These are phyloP conservation scores for Hemileia vastatrix DNA, from an alignment of 1,284 basidiomycete species.

Conservation along the genomic window DNA sequence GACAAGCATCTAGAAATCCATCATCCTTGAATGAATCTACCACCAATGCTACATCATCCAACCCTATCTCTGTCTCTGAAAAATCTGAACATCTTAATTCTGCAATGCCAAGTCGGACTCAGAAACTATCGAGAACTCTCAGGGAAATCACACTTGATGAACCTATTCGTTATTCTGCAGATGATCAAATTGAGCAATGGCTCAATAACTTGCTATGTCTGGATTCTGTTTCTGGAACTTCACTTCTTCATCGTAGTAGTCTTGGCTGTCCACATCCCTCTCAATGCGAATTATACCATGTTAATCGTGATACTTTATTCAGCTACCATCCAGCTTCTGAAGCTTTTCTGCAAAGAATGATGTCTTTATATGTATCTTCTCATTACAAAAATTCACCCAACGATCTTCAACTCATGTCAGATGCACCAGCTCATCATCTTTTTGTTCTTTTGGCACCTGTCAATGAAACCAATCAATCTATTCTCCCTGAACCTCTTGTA, in stretches of 20 bases:
- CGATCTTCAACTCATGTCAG: slow-evolving; percentile 89
- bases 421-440: slow-evolving; percentile 91
- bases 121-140: slow-evolving; percentile 53
- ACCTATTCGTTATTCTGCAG: slow-evolving; percentile 82
- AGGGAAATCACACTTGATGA: slow-evolving; percentile 91
- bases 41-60: slow-evolving; percentile 32
- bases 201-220: slow-evolving; percentile 83
- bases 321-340: slow-evolving; percentile 95
- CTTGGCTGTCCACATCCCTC: slow-evolving; percentile 87
- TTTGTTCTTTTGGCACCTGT: slow-evolving; percentile 91
- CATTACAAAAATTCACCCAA: slow-evolving; percentile 99
- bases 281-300: slow-evolving; percentile 87
- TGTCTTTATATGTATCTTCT: slow-evolving; percentile 90
- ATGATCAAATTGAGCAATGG: slow-evolving; percentile 90
- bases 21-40: slow-evolving; percentile 22
- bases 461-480: slow-evolving; percentile 64
- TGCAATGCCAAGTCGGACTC: slow-evolving; percentile 24
- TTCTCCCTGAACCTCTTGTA: slow-evolving; percentile 83
- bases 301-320: slow-evolving; percentile 93
- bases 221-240: slow-evolving; percentile 63
- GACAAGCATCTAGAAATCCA: slow-evolving; percentile 65
- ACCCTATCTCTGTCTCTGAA: too few species aligned
- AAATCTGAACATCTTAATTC: too few species aligned
- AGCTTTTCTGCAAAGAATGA: slow-evolving; percentile 93
- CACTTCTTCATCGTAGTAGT: slow-evolving; percentile 38